Evolutionary conservation across 1,284 basidiomycete species (phyloP), one percentile per base, ranked within the genome.

Genomic region (Sphagnurus paluster): DNA sequence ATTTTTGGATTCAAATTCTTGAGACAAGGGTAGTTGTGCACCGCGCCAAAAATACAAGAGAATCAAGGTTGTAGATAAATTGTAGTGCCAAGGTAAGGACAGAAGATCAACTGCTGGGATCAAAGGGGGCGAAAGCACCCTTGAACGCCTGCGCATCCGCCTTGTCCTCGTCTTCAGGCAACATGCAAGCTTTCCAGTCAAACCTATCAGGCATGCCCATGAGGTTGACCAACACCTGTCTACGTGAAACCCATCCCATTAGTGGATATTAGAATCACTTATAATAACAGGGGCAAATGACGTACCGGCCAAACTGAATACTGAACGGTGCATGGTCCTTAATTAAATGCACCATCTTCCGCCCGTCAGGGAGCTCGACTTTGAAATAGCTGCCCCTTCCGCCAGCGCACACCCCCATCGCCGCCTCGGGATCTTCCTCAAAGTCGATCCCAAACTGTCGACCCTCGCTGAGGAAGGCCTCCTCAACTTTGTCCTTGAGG

Each of bases 261-360:
- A 9, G n/a, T 38, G 6, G n/a, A 32, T 41, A 30, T 26, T 35
- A 13, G 25, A 21, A 39, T 16, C 36, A 34, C 21, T 52, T 24
- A 23, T 49, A 48, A 45, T 51, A n/a, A 9, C 34, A 29, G 2
- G 30, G 30, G 10, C n/a, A 8, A 65, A n/a, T n/a, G n/a, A 35
- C 84, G 59, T 58, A 94, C 93, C 94, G 81, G 47, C 93, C 94
- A 67, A 97, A 98, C 64, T 97, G 93, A 42, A 98, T 72, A 55
- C 86, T 86, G 60, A 98, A 98, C 39, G 86, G 85, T 30, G 79
- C 71, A 38, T 84, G 77, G 21, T 84, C 80, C 60, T 84, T 83
- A 59, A 97, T 82, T 50, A 93, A 65, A 69, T 96, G 91, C 21
- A 97, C 83, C 70, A 97, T 72, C 66, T 80, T 87, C 52, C 75